phyloP scores from a whole-genome alignment of 2,329 filamentous ascomycete genomes.

The Fusarium sp. region DNA sequence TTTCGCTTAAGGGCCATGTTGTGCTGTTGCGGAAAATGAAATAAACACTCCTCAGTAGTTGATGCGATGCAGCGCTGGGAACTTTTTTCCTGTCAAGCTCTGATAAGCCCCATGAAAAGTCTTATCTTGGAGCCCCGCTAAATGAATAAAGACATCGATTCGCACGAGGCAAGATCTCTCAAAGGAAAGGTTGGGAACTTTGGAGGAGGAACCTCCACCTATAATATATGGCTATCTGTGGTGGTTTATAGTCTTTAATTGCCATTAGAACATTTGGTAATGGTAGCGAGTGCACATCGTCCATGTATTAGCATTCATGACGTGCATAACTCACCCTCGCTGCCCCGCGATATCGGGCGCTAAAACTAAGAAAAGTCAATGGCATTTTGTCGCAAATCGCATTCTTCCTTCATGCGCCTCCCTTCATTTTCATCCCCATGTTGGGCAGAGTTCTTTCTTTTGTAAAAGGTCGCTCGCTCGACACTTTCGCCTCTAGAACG shows the following conservation, averaged over 20 bases:
- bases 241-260: no score
- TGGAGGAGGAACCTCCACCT: neutral
- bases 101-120: constrained; percentile 38
- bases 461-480: constrained; percentile 10
- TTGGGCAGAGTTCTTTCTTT: constrained; percentile 5
- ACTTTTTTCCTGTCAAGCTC: constrained; percentile 34
- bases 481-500: neutral
- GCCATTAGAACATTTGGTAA: no score
- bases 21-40: constrained; percentile 7
- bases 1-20: constrained; percentile 59
- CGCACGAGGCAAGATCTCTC: neutral
- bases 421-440: constrained; percentile 16
- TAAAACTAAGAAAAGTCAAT: constrained; percentile 18
- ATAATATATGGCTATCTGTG: no score
- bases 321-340: neutral
- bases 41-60: neutral
- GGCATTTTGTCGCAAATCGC: constrained; percentile 6
- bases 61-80: neutral
- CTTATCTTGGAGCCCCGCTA: constrained; percentile 39
- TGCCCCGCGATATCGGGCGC: constrained; percentile 26
- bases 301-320: neutral
- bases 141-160: constrained; percentile 9
- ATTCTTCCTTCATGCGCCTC: constrained; percentile 6
- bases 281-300: no score
- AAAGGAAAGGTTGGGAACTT: no score